Evolutionary conservation across 345 rosid genomes (phyloP), one percentile per base, ranked within the genome.

Genomic region (Citrus hindsii): DNA sequence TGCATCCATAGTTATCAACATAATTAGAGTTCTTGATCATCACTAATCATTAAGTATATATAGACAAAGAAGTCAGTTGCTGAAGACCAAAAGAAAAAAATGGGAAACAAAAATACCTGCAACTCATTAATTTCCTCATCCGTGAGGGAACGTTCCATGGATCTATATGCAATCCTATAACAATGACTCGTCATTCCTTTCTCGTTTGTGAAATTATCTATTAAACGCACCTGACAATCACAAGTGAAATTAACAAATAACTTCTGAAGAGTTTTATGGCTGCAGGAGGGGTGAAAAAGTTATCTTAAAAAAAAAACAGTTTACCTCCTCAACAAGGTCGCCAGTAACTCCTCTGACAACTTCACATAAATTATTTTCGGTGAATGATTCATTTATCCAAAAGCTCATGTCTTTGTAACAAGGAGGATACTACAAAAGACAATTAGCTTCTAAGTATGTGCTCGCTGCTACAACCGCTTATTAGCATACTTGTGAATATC

Each of bases 271-370:
- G 51, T 53, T 38, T 51, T 21, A 19, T 60, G 7, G 30, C 63
- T 28, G 58, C 30, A 70, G 9, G 63, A 61, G 75, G 37, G 24
- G 9, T 46, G 37, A 22, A 19, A 35, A 67, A 6, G 3, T 22
- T 33, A 51, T 40, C 25, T 40, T 53, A 53, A 53, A 16, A 4
- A 53, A 16, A 58, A 4, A 67, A 37, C 37, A 19, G 22, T 82
- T 40, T 85, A 96, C 99, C 98, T 96, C 98, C 88, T 94, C 99
- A 42, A 81, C 97, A 79, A 94, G 97, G 87, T 96, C 99, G 37
- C 99, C 99, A 21, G 97, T 93, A 74, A 96, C 77, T 83, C 92
- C 97, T 90, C 98, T 89, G 25, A 96, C 82, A 80, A 96, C 80
- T 86, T 94, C 99, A 77, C 98, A 94, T 74, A 96, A 85, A 87